A percentile compares a stretch with the other conserved stretches of the same genome.
Conservation (phyloP, 352 stramenopile genomes). For the Globisporangium paddicum region DNA sequence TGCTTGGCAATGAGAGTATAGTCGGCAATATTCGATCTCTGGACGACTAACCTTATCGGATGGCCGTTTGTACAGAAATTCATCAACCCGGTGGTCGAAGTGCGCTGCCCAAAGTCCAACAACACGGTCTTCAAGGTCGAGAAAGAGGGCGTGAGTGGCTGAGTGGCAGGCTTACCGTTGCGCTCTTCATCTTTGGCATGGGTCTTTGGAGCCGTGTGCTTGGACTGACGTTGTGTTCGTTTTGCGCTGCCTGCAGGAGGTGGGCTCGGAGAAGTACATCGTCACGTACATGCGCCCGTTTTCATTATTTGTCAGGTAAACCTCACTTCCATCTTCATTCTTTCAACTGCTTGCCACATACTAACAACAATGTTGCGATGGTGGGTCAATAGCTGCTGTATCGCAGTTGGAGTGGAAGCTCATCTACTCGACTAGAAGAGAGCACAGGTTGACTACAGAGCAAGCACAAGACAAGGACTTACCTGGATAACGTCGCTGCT, state of each 20-base stretch:
- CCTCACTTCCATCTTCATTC: neutral
- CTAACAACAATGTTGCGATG: neutral
- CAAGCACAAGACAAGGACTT: neutral
- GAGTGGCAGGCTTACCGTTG: neutral
- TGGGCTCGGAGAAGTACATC: slow-evolving; percentile 67
- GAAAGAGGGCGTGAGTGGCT: slow-evolving; percentile 59
- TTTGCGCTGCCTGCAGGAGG: slow-evolving; percentile 29
- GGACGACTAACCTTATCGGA: neutral
- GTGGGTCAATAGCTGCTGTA: slow-evolving; percentile 43
- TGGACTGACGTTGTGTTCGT: neutral
- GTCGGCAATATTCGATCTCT: neutral
- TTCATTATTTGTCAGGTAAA: slow-evolving; percentile 75
- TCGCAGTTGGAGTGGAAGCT: slow-evolving; percentile 60
- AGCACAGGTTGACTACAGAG: neutral
- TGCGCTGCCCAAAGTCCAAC: slow-evolving; percentile 61
- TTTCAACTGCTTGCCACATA: neutral
- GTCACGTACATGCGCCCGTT: slow-evolving; percentile 74
- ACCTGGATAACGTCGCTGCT: neutral
- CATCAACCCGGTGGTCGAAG: slow-evolving; percentile 71
- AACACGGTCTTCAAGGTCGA: slow-evolving; percentile 75
- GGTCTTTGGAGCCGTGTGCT: neutral
- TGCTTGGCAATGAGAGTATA: neutral
- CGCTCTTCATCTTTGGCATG: neutral
- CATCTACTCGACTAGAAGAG: slow-evolving; percentile 36
- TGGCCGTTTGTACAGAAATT: slow-evolving; percentile 48